Conservation (phyloP, 1,284 basidiomycete genomes). For the Cryptococcus jaspeensis region DNA sequence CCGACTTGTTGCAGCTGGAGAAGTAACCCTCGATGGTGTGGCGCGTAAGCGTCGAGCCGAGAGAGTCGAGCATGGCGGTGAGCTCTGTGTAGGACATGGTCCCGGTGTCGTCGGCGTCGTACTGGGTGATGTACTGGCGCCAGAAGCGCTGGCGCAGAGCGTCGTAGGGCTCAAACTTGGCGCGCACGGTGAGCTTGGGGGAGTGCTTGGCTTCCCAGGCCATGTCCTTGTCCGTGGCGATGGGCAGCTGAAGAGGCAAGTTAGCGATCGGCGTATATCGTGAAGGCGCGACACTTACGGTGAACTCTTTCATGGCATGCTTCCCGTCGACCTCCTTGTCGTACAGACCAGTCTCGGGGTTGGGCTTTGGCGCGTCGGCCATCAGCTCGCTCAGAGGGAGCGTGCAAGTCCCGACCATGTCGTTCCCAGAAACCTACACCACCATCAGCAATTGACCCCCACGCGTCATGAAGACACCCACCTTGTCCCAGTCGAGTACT, state of each 20-base stretch:
- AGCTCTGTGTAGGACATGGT: constrained; percentile 80
- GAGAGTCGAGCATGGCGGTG: constrained; percentile 93
- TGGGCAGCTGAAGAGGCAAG: constrained; percentile 31
- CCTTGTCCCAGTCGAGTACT: constrained; percentile 92
- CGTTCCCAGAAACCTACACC: constrained; percentile 68
- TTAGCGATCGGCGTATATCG: not conserved
- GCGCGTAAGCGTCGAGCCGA: constrained; percentile 84
- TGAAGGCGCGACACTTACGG: constrained; percentile 53
- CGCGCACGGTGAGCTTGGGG: constrained; percentile 58
- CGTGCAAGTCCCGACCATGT: constrained; percentile 73
- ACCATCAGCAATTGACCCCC: not conserved
- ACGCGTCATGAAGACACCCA: constrained; percentile 10
- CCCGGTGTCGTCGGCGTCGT: constrained; percentile 84
- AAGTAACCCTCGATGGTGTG: constrained; percentile 82
- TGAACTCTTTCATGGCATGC: constrained; percentile 69
- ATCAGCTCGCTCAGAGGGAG: constrained; percentile 71
- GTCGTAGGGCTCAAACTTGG: constrained; percentile 92
- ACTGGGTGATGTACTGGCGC: constrained; percentile 84
- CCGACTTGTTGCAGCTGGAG: constrained; percentile 65
- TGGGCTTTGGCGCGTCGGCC: constrained; percentile 68
- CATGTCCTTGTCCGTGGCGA: constrained; percentile 45
- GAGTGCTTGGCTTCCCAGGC: constrained; percentile 49
- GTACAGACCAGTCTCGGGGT: constrained; percentile 72
- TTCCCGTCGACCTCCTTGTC: constrained; percentile 57
- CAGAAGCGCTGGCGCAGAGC: constrained; percentile 88